phyloP scores from a whole-genome alignment of 129 eudicot genomes.

The Tagetes erecta region DNA sequence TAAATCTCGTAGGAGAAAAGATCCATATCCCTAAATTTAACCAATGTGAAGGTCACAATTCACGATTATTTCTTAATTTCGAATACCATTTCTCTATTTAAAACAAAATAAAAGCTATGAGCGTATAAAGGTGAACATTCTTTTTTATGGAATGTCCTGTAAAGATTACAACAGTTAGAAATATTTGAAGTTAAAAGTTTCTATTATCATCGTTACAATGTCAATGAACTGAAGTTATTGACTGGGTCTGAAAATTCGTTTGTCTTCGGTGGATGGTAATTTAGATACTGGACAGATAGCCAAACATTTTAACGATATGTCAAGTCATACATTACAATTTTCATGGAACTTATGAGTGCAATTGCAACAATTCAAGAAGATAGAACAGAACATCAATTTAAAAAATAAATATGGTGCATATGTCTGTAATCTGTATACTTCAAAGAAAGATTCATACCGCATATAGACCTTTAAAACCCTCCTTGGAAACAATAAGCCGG shows the following conservation, averaged over 20 bases:
- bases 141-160: neutral
- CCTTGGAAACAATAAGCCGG: slow-evolving; percentile 69
- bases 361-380: neutral
- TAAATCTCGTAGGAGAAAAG: slow-evolving; percentile 92
- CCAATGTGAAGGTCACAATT: slow-evolving; percentile 18
- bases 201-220: neutral
- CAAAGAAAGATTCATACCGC: slow-evolving; percentile 61
- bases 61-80: neutral
- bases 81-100: neutral
- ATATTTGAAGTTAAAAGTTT: neutral
- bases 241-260: neutral
- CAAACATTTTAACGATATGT: neutral
- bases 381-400: neutral
- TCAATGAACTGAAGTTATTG: neutral
- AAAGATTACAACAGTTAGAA: neutral
- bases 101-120: neutral
- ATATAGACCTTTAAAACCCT: slow-evolving; percentile 89
- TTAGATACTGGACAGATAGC: neutral
- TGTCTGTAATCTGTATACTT: neutral
- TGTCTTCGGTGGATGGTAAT: neutral
- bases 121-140: neutral
- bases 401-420: neutral
- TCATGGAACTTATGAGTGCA: neutral
- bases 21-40: slow-evolving; percentile 77
- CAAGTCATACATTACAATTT: neutral